Evolutionary conservation across 148 eudicot genomes (phyloP), one percentile per base, ranked within the genome.

Genomic region (Vaccinium corymbosum): DNA sequence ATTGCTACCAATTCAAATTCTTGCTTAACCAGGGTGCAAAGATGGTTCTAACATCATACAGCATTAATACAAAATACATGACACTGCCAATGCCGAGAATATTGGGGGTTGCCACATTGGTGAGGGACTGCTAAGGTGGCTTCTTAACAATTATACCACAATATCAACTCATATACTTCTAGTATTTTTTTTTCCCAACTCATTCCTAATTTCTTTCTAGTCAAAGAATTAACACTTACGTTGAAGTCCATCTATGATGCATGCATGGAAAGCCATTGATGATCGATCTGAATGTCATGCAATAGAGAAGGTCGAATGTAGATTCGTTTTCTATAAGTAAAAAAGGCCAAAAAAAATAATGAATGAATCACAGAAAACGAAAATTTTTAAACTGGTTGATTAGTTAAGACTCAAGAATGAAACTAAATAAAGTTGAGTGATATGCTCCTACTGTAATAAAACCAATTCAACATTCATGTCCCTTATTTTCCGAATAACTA

Each of bases 221-320:
- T 25, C 11, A 15, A 78, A 76, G 77, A 83, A n/a, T n/a, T n/a
- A n/a, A 79, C 72, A 88, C 97, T 85, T 91, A 96, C 99, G 86
- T 96, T 96, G 88, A 96, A 96, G 90, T 96, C 99, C 99, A 96
- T 96, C 89, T 96, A 96, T 73, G 99, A 96, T 70, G 99, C 99
- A 83, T 85, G 98, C 99, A 96, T 94, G 82, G 91, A 86, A 82
- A 96, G 99, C 99, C 99, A 96, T 84, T 88, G 93, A 87, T 89
- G 89, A 83, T 96, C 99, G 87, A 96, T 95, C 87, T 94, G 92
- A 96, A 96, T 53, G 98, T 87, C 84, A 96, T 94, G 88, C 98
- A 96, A 75, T 96, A 96, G 49, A 96, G 94, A 78, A 93, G 90
- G 88, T 96, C 98, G 80, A 96, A 96, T 80, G 99, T 98, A 9